Evolutionary conservation across 495 filamentous ascomycete genomes (phyloP), one percentile per base, ranked within the genome.

Genomic region (Aspergillus egyptiacus): DNA sequence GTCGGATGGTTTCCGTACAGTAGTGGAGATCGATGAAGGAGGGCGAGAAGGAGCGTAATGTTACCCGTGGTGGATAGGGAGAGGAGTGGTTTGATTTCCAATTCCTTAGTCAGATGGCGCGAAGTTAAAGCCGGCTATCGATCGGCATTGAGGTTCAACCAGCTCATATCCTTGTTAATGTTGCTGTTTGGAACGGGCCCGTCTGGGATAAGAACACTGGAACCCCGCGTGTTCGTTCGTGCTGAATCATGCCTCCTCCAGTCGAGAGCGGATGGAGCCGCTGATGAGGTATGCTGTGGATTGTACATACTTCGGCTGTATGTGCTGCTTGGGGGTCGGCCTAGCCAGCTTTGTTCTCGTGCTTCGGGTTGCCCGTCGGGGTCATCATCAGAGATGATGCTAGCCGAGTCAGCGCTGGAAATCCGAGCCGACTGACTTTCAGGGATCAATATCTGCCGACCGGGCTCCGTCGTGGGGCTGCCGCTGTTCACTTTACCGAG

Each of bases 91-190:
- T 25, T 17, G 5, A 30, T 17, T n/a, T n/a, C n/a, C n/a, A n/a
- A n/a, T n/a, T n/a, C n/a, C n/a, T n/a, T n/a, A n/a, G n/a, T n/a
- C n/a, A n/a, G n/a, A n/a, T n/a, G 7, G n/a, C 13, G 38, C 9
- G 3, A 6, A 9, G 38, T n/a, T 32, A 45, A 45, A 39, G 38
- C 32, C 3, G 14, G 8, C 64, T 49, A 72, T 47, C 59, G 61
- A 13, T 65, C 63, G 23, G 60, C 62, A 19, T 71, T 44, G 6
- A 89, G 64, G 60, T 88, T 88, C 31, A 89, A 65, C 85, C 85
- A 89, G 66, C 84, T 87, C 80, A 89, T 85, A 62, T 89, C 85
- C 20, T 71, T 67, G 47, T 73, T 71, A 54, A 65, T 45, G 32
- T 69, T 68, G 31, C 54, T 65, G 1, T 49, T 63, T 17, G 69